Evolutionary conservation across 805 yeast genomes (phyloP).

Genomic region (Metschnikowia similis): DNA sequence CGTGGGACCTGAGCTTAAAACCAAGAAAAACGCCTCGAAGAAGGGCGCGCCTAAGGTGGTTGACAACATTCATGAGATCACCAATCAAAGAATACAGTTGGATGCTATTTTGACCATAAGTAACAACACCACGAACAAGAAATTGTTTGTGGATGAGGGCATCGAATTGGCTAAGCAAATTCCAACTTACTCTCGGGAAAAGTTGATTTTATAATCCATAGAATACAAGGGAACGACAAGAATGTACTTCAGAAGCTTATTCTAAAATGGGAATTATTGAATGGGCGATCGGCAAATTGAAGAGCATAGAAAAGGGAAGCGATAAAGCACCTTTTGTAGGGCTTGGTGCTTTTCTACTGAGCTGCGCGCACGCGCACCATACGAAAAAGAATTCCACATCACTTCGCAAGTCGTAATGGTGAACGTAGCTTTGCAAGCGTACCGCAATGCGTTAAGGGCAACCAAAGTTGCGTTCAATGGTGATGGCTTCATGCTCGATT

Average conservation of each 20-base stretch:
- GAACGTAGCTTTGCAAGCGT: conserved; percentile 39
- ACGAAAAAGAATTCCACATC: not conserved
- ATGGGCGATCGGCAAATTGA: not conserved
- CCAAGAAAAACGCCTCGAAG: conserved; percentile 25
- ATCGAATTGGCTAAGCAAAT: conserved; percentile 36
- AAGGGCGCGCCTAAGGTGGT: conserved; percentile 13
- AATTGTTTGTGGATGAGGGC: conserved; percentile 25
- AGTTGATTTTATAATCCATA: conserved; percentile 30
- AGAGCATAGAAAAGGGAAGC: not conserved
- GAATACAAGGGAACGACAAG: not conserved
- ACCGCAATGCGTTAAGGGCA: conserved; percentile 64
- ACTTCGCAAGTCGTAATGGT: conserved; percentile 6
- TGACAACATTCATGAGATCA: conserved; percentile 26
- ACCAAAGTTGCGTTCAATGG: conserved; percentile 55
- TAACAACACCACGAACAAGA: conserved; percentile 24
- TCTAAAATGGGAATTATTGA: too few species aligned
- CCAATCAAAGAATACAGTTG: conserved; percentile 27
- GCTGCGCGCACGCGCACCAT: not conserved
- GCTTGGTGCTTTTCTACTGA: not conserved
- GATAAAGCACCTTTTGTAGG: not conserved
- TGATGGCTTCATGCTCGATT: conserved; percentile 45
- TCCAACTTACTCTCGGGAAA: conserved; percentile 56
- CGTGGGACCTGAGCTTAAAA: conserved; percentile 19
- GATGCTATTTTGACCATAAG: conserved; percentile 31
- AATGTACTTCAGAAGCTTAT: too few species aligned